These are phyloP conservation scores for Aureobasidium subglaciale DNA, from an alignment of 2,329 filamentous ascomycete species.

Conservation along the genomic window DNA sequence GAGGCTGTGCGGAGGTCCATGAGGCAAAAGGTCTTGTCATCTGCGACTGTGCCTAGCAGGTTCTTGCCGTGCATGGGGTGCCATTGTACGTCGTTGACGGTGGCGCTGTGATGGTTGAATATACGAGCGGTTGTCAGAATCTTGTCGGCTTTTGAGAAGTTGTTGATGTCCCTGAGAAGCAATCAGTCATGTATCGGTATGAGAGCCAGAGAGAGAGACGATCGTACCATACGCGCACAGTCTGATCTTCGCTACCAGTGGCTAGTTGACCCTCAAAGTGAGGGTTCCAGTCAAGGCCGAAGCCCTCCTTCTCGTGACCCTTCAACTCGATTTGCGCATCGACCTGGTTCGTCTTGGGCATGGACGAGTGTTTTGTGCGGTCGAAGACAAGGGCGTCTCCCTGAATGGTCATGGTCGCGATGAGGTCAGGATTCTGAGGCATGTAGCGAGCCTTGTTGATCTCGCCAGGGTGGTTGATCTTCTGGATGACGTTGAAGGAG, in stretches of 20 bases:
- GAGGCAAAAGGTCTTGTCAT: slow-evolving; percentile 88
- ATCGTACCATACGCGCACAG: slow-evolving; percentile 78
- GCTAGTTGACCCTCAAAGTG: slow-evolving; percentile 73
- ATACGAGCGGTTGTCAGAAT: slow-evolving; percentile 63
- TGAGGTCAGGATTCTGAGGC: slow-evolving; percentile 93
- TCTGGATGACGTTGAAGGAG: slow-evolving; percentile 88
- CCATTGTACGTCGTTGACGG: slow-evolving; percentile 96
- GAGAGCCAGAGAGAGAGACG: not conserved
- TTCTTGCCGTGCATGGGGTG: slow-evolving; percentile 72
- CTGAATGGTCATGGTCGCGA: slow-evolving; percentile 86
- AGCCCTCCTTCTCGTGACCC: slow-evolving; percentile 84
- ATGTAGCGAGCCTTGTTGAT: slow-evolving; percentile 98
- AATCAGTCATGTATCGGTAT: slow-evolving; percentile 52
- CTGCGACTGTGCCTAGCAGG: slow-evolving; percentile 87
- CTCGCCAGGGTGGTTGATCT: slow-evolving; percentile 91
- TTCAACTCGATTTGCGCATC: slow-evolving; percentile 78
- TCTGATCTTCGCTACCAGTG: slow-evolving; percentile 86
- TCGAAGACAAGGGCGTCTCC: slow-evolving; percentile 89
- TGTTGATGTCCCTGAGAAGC: slow-evolving; percentile 83
- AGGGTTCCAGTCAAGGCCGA: slow-evolving; percentile 88
- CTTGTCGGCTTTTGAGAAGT: slow-evolving; percentile 62
- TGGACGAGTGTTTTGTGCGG: slow-evolving; percentile 81
- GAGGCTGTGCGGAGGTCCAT: slow-evolving; percentile 69
- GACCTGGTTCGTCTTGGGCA: slow-evolving; percentile 57
- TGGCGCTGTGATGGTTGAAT: slow-evolving; percentile 81